Base-by-base conservation (phyloP, 441 rosid species). In the Pelargonium fulgidum region DNA sequence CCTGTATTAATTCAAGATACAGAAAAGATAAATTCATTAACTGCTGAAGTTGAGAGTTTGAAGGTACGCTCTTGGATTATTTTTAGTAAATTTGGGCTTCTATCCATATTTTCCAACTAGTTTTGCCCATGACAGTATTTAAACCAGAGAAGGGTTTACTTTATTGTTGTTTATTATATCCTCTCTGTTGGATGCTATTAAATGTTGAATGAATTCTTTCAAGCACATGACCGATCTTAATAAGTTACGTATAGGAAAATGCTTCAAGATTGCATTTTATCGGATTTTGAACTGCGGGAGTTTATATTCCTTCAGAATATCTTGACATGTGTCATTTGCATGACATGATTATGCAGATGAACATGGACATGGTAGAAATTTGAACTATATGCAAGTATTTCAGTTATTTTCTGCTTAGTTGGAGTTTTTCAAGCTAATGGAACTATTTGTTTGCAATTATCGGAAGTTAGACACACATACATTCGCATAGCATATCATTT, bases 1-100 rank as follows among this genome's bases (percentile, higher is more conserved):
- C 62, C 72, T 19, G 71, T 66, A 65, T 68, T 79, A 52, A 36
- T 62, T 64, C 80, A 74, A 42, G 85, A 81, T 68, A 68, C 80
- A 39, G 80, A 82, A 70, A 67, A 72, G 64, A 67, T 81, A 9
- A 85, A 81, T 73, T 63, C 80, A 48, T 86, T 85, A 78, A 66
- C 72, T 50, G 80, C 75, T 16, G 86, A 88, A 74, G 82, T 89
- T 62, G 78, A 84, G 70, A 80, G 72, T 74, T 70, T 88, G 71
- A 88, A 88, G 96, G 96, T 91, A 83, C 14, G 10, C 42, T 39
- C 42, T 7, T 39, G 42, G 42, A 36, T 36, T 5, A 36, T 36
- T 36, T 36, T 36, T 36, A 36, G 7, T 36, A 5, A 36, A 36
- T 36, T 5, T 36, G 3, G 41, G 41, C 41, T 36, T 36, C 41